Evolutionary conservation across 2,329 filamentous ascomycete species (phyloP).

Genomic region (Claviceps citrina): DNA sequence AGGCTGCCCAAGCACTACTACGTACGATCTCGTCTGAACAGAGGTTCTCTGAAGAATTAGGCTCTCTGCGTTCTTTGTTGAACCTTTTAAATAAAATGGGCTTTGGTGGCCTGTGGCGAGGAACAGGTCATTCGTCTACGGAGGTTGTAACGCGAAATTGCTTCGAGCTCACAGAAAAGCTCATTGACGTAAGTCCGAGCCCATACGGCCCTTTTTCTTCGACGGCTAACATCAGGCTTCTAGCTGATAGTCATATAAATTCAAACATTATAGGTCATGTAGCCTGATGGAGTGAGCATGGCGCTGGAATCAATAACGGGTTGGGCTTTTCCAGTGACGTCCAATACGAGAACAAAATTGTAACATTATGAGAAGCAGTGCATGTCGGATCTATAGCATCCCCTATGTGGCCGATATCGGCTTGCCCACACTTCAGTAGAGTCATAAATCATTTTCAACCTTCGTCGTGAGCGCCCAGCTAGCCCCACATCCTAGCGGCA

Average conservation of each 20-base stretch:
- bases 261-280: no score
- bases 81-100: conserved; percentile 43
- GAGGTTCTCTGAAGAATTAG: conserved; percentile 32
- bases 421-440: conserved; percentile 1
- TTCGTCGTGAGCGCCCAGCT: neutral
- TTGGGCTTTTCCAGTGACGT: no score
- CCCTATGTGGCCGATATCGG: conserved; percentile 4
- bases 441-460: conserved; percentile 2
- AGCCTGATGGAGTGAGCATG: no score
- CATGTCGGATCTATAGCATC: neutral
- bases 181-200: conserved; percentile 38
- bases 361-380: neutral
- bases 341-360: no score
- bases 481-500: neutral
- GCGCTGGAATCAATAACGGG: no score
- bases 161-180: conserved; percentile 40
- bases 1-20: conserved; percentile 44
- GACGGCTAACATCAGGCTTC: neutral
- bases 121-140: conserved; percentile 34
- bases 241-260: conserved; percentile 7
- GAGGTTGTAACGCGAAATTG: conserved; percentile 36
- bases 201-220: neutral
- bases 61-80: conserved; percentile 32
- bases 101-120: conserved; percentile 47
- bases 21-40: conserved; percentile 40